Percentiles rank a stretch among this genome's conserved stretches.
Conservation (phyloP, 305 asterid species). For the Fraxinus paxiana region DNA sequence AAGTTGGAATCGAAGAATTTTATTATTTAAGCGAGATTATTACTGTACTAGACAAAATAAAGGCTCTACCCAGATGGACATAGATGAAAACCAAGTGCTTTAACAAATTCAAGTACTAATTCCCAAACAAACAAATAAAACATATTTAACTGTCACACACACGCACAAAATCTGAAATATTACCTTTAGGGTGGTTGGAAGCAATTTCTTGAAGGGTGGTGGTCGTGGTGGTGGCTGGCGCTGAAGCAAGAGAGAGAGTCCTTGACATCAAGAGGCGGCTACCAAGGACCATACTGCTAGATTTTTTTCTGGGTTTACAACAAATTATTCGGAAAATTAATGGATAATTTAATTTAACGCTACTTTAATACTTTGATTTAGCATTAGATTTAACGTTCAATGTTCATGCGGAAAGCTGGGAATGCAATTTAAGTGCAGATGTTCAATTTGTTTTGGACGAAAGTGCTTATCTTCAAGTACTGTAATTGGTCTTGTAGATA, state of each 20-base stretch:
- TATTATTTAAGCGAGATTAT: neutral
- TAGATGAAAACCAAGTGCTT: neutral
- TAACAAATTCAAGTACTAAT: neutral
- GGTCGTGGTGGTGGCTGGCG: constrained; percentile 32
- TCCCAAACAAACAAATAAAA: neutral
- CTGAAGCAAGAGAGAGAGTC: constrained; percentile 40
- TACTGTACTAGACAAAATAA: neutral
- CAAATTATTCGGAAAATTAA: neutral
- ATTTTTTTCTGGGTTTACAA: neutral
- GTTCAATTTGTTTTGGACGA: neutral
- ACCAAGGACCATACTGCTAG: constrained; percentile 36
- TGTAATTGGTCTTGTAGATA: neutral
- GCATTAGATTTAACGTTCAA: neutral
- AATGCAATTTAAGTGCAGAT: neutral
- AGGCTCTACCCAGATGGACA: neutral
- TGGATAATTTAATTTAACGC: neutral
- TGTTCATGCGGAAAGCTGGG: neutral
- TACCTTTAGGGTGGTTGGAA: constrained; percentile 59
- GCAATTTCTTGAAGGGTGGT: constrained; percentile 60
- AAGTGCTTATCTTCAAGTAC: neutral
- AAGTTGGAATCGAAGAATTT: neutral
- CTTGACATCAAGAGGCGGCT: constrained; percentile 47
- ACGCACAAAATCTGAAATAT: neutral
- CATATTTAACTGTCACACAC: neutral
- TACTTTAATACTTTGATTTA: neutral